A percentile compares a stretch with the other conserved stretches of the same genome.
Conservation (phyloP, 306 rosid genomes). For the Carpinus viminea region DNA sequence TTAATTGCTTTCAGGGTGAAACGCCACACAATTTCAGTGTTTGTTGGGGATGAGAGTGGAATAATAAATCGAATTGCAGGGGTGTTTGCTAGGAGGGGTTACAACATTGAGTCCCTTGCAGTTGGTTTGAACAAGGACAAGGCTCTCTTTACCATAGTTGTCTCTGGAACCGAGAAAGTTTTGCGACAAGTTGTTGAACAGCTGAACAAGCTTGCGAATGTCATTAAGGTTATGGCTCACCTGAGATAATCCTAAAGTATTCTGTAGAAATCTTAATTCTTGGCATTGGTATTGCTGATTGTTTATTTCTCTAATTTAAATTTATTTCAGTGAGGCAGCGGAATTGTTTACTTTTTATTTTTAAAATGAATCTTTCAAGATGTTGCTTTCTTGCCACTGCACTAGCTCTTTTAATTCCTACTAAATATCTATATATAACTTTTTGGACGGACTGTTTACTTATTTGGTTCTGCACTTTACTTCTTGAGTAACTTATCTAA, state of each 20-base stretch:
- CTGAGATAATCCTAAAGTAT: not conserved
- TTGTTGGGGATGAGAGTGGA: constrained; percentile 72
- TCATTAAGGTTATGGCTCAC: constrained; percentile 41
- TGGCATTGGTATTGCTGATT: not conserved
- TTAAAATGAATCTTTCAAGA: not conserved
- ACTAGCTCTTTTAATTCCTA: not conserved
- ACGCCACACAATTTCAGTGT: constrained; percentile 60
- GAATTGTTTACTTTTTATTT: not conserved
- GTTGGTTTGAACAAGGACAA: constrained; percentile 65
- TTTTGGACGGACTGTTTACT: not conserved
- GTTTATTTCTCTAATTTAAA: not conserved
- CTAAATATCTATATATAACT: not conserved
- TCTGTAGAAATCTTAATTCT: not conserved
- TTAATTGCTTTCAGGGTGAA: constrained; percentile 44
- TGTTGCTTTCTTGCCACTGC: not conserved
- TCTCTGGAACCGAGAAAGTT: constrained; percentile 53
- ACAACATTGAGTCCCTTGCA: constrained; percentile 66
- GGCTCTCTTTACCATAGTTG: constrained; percentile 66
- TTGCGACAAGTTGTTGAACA: constrained; percentile 62
- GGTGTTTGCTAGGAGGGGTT: constrained; percentile 66
- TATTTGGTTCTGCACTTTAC: not conserved
- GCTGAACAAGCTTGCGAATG: constrained; percentile 63
- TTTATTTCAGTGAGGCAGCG: not conserved
- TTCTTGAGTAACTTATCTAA: constrained; percentile 9
- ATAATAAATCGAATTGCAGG: constrained; percentile 69